Percentiles rank a stretch among this genome's conserved stretches.
phyloP scores from a whole-genome alignment of 202 grass and related monocot genomes.

The Musa balbisiana region DNA sequence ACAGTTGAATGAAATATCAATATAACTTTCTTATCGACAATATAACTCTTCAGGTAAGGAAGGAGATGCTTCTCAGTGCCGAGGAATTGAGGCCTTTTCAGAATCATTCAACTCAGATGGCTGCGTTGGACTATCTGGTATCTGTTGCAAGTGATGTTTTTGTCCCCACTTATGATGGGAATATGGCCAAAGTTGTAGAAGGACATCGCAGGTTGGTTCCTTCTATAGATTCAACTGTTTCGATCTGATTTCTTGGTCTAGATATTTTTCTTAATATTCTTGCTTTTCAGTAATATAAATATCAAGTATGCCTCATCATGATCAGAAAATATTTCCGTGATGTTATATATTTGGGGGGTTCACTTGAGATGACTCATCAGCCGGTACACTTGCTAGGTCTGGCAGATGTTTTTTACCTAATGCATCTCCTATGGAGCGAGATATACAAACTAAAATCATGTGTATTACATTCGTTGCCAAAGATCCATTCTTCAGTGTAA shows the following conservation, averaged over 20 bases:
- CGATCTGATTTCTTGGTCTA: too few relatives aligned
- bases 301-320: too few relatives aligned
- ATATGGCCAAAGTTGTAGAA: slow-evolving; percentile 95
- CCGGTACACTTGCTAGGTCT: background rate
- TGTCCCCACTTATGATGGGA: slow-evolving; percentile 85
- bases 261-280: too few relatives aligned
- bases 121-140: slow-evolving; percentile 85
- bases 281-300: too few relatives aligned
- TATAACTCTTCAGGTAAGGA: slow-evolving; percentile 49
- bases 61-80: slow-evolving; percentile 65
- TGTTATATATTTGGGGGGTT: too few relatives aligned
- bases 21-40: background rate
- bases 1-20: too few relatives aligned
- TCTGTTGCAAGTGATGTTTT: slow-evolving; percentile 89
- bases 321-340: too few relatives aligned
- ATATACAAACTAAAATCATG: background rate
- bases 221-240: too few relatives aligned
- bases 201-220: slow-evolving; percentile 63
- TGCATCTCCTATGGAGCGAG: background rate
- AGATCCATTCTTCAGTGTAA: background rate
- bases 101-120: slow-evolving; percentile 94
- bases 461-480: background rate
- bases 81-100: slow-evolving; percentile 76
- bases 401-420: background rate
- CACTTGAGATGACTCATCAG: too few relatives aligned